Conservation (phyloP, 2,329 filamentous ascomycete species). For the Fulvia fulva region DNA sequence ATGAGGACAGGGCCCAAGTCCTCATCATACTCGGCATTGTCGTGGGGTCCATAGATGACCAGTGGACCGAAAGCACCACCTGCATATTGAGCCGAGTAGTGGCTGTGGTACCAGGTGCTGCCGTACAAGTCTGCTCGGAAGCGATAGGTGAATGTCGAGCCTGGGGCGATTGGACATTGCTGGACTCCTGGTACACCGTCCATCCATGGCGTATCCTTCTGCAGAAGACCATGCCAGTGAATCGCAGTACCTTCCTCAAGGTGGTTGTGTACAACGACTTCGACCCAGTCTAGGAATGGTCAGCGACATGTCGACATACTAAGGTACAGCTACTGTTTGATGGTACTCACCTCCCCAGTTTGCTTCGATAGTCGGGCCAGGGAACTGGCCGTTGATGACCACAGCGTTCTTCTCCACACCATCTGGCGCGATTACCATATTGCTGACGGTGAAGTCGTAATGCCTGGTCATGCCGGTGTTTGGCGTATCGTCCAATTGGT, state of each 20-base stretch:
- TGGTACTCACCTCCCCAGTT: constrained; percentile 26
- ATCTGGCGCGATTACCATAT: constrained; percentile 31
- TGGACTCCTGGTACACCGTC: constrained; percentile 48
- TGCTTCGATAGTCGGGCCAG: constrained; percentile 34
- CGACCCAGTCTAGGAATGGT: constrained; percentile 32
- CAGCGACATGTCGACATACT: neutral
- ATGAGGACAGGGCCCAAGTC: constrained; percentile 43
- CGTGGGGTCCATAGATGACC: constrained; percentile 42
- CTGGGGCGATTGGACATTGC: constrained; percentile 44
- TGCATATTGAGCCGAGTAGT: constrained; percentile 42
- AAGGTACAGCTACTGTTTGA: neutral
- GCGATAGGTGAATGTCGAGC: constrained; percentile 35
- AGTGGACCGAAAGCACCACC: constrained; percentile 41
- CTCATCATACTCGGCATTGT: constrained; percentile 41
- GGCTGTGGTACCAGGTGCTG: constrained; percentile 38
- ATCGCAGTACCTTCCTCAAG: constrained; percentile 45
- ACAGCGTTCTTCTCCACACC: constrained; percentile 30
- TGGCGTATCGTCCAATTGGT: constrained; percentile 27
- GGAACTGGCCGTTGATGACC: constrained; percentile 34
- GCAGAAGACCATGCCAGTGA: constrained; percentile 51
- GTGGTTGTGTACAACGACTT: constrained; percentile 35
- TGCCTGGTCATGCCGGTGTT: constrained; percentile 33
- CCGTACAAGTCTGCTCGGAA: constrained; percentile 43
- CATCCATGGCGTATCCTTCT: constrained; percentile 51
- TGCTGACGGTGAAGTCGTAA: constrained; percentile 33